A percentile compares a stretch with the other conserved stretches of the same genome.
These are phyloP conservation scores for Ogataea pilisensis DNA, from an alignment of 805 yeast species.

Conservation along the genomic window DNA sequence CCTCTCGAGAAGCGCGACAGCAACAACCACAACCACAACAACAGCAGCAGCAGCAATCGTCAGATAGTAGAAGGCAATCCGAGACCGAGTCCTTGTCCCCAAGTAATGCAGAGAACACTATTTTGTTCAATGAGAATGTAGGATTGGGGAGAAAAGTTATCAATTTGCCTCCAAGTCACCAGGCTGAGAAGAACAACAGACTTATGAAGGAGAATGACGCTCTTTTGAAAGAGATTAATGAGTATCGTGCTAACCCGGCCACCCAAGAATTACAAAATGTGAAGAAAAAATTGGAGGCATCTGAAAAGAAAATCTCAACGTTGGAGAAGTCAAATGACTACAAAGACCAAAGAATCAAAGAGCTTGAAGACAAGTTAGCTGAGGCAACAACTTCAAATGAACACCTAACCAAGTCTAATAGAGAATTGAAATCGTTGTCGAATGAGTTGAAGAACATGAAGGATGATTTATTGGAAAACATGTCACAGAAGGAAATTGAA, in stretches of 20 bases:
- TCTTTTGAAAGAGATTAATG: conserved; percentile 12
- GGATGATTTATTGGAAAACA: conserved; percentile 60
- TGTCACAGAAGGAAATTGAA: conserved; percentile 62
- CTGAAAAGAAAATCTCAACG: conserved; percentile 14
- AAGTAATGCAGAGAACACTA: conserved; percentile 11
- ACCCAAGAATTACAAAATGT: conserved; percentile 11
- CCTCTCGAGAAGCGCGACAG: not conserved
- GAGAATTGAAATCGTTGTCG: conserved; percentile 11
- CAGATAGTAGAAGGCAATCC: conserved; percentile 8
- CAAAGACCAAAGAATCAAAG: conserved; percentile 12
- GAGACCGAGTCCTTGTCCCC: conserved; percentile 4
- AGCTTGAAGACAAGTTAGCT: conserved; percentile 9
- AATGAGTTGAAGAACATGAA: conserved; percentile 40
- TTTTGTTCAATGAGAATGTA: conserved; percentile 17
- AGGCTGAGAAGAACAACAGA: conserved; percentile 20
- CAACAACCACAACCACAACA: not conserved
- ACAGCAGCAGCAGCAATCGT: not conserved
- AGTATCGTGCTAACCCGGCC: conserved; percentile 12
- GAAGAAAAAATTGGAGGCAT: conserved; percentile 14
- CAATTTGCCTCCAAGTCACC: conserved; percentile 27
- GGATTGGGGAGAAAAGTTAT: conserved; percentile 23
- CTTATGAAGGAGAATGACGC: conserved; percentile 23
- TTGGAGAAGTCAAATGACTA: conserved; percentile 13
- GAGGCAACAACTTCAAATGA: conserved; percentile 7
- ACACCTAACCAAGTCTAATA: conserved; percentile 9